Percentiles rank a stretch among this genome's conserved stretches.
Conservation (phyloP, 78 protist genomes). For the Dictyostelium citrinum region DNA sequence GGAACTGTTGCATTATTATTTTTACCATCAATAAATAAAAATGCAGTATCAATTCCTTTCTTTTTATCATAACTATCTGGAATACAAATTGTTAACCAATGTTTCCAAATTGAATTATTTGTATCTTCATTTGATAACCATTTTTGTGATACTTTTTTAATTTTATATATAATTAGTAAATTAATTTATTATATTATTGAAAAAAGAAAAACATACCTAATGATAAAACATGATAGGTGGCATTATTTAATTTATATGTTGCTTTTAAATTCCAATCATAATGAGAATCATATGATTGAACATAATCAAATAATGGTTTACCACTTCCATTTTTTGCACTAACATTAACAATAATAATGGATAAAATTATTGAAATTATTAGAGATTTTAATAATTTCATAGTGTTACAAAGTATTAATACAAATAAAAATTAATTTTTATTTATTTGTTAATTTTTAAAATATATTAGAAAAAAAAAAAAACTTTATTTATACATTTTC, state of each 20-base stretch:
- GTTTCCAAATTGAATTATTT: conserved; percentile 46
- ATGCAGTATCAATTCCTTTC: neutral
- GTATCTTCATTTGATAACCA: conserved; percentile 26
- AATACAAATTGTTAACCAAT: conserved; percentile 53
- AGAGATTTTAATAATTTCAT: neutral
- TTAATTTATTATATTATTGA: no score
- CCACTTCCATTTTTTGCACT: neutral
- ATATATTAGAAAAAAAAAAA: neutral
- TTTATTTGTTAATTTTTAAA: no score
- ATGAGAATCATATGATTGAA: conserved; percentile 32
- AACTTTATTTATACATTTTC: neutral
- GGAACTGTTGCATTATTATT: neutral
- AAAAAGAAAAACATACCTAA: conserved; percentile 6
- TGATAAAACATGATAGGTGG: conserved; percentile 11
- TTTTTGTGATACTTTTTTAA: conserved; percentile 64
- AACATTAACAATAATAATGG: neutral
- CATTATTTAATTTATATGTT: neutral
- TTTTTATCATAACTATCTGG: neutral
- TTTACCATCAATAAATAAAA: conserved; percentile 37
- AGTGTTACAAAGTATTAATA: neutral
- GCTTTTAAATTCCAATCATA: conserved; percentile 32
- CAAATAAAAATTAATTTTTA: neutral
- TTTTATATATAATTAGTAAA: no score
- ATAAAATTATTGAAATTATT: neutral
- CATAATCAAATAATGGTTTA: conserved; percentile 20